Conservation (phyloP, 176 grass and related monocot genomes). For the Tillandsia fasciculata region DNA sequence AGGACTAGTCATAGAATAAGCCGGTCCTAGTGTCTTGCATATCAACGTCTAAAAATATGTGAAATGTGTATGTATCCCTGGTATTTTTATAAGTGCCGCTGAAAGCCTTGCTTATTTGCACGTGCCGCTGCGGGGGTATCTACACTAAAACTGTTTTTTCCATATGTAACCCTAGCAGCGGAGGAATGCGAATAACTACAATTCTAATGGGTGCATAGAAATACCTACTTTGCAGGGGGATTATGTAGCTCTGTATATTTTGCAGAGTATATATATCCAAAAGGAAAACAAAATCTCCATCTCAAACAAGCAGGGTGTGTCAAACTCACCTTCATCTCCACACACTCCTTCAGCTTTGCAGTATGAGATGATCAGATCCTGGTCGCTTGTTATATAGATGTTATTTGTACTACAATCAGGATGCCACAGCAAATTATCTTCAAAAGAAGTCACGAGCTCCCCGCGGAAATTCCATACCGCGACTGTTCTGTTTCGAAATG, state of each 20-base stretch:
- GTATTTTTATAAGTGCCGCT: no score
- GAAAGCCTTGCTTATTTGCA: no score
- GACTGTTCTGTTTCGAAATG: slow-evolving; percentile 86
- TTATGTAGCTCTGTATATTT: no score
- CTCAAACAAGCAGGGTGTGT: neutral
- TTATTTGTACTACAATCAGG: slow-evolving; percentile 69
- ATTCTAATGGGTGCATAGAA: no score
- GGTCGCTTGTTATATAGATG: slow-evolving; percentile 85
- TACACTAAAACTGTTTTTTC: no score
- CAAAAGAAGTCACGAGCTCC: slow-evolving; percentile 94
- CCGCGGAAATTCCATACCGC: slow-evolving; percentile 97
- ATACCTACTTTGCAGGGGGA: no score
- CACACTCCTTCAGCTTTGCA: slow-evolving; percentile 63
- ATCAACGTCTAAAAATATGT: no score
- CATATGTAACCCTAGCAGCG: no score
- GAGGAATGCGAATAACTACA: no score
- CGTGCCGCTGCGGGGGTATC: no score
- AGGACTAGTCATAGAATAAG: neutral
- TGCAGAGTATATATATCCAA: neutral
- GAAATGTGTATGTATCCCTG: neutral
- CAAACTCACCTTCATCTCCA: slow-evolving; percentile 5
- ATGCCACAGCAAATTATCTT: slow-evolving; percentile 97
- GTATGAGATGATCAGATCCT: slow-evolving; percentile 97
- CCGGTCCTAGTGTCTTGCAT: no score
- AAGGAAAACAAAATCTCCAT: neutral